These are phyloP conservation scores for Thalassiosira exigua DNA, from an alignment of 352 stramenopile genomes.

Conservation along the genomic window DNA sequence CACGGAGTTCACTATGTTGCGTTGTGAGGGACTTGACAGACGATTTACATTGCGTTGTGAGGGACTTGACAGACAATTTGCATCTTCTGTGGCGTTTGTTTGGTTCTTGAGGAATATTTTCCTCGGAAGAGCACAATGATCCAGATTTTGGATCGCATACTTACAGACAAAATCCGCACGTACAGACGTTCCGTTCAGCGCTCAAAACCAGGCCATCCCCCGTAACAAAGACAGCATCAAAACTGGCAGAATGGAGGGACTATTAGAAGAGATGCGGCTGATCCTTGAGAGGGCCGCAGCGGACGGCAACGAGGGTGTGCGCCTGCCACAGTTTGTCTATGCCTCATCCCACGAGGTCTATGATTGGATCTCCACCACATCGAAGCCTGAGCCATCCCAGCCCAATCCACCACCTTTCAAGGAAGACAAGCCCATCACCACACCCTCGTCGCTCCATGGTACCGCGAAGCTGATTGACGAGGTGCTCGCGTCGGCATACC, in stretches of 20 bases:
- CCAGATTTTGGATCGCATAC: background rate
- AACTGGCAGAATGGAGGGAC: conserved; percentile 71
- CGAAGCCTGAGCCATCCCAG: conserved; percentile 62
- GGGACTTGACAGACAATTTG: background rate
- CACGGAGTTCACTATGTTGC: background rate
- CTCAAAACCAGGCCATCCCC: conserved; percentile 63
- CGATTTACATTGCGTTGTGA: background rate
- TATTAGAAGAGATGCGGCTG: conserved; percentile 73
- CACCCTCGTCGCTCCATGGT: conserved; percentile 90
- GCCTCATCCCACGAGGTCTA: conserved; percentile 92
- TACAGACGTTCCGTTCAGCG: conserved; percentile 38
- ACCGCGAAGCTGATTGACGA: conserved; percentile 94
- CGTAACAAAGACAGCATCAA: conserved; percentile 70
- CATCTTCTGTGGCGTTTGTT: too few relatives aligned
- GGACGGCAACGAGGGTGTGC: conserved; percentile 1
- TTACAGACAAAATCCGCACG: background rate
- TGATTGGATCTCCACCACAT: conserved; percentile 63
- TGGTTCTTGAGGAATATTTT: too few relatives aligned
- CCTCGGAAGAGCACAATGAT: too few relatives aligned
- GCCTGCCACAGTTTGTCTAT: conserved; percentile 89
- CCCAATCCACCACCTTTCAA: conserved; percentile 82
- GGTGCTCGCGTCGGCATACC: conserved; percentile 91
- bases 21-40: background rate
- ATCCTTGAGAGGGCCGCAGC: conserved; percentile 23
- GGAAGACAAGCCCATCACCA: conserved; percentile 89